Conservation (phyloP, 164 flowering plant genomes). For the Sextonia rubra region DNA sequence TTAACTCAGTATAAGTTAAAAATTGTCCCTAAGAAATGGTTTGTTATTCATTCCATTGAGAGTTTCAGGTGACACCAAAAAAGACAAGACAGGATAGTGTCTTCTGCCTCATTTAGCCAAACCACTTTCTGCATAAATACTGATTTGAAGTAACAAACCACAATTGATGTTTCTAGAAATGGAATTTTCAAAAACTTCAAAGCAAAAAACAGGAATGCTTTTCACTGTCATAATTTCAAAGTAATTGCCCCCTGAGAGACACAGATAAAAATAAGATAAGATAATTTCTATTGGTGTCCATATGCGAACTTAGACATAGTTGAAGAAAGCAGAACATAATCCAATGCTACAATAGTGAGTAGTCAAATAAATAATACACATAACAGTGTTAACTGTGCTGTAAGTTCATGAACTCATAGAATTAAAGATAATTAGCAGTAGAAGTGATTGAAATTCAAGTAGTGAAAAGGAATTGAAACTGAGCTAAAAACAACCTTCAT, state of each 20-base stretch:
- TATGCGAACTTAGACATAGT: neutral
- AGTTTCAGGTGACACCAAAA: too few relatives aligned
- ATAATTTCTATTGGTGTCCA: neutral
- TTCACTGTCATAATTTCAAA: neutral
- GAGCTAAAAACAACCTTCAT: conserved; percentile 38
- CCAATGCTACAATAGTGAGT: neutral
- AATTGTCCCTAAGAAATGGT: too few relatives aligned
- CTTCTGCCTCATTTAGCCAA: too few relatives aligned
- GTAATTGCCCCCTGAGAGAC: neutral
- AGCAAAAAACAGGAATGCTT: neutral
- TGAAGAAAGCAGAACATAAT: too few relatives aligned
- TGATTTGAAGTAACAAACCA: too few relatives aligned
- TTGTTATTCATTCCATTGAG: too few relatives aligned
- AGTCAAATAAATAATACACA: neutral
- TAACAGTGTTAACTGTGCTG: neutral
- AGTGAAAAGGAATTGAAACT: neutral
- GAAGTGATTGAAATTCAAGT: neutral
- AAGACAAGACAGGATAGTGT: too few relatives aligned
- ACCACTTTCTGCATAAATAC: too few relatives aligned
- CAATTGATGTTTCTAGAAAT: too few relatives aligned
- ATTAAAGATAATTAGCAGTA: neutral
- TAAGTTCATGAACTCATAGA: neutral
- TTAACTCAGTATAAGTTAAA: too few relatives aligned
- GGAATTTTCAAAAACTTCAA: neutral
- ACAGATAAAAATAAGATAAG: neutral